Evolutionary conservation across 1,284 basidiomycete species (phyloP).

Genomic region (Ceratobasidium theobromae): DNA sequence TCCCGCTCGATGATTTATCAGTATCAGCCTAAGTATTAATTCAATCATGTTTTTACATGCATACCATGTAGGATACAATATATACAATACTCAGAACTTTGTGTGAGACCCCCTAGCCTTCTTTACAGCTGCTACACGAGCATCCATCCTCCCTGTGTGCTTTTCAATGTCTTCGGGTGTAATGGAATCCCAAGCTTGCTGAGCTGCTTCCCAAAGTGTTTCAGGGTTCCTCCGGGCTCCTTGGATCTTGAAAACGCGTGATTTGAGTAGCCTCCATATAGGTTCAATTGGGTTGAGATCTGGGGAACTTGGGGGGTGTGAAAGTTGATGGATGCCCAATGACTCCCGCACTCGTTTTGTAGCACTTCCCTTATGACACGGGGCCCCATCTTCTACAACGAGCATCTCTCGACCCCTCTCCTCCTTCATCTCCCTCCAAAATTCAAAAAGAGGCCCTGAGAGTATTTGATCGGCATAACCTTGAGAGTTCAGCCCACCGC

Average conservation of each 20-base stretch:
- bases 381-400: constrained; percentile 14
- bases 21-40: no score
- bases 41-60: background rate
- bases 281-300: constrained; percentile 25
- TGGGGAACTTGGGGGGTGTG: constrained; percentile 3
- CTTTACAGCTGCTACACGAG: constrained; percentile 4
- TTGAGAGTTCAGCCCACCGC: background rate
- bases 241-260: background rate
- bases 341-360: background rate
- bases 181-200: constrained; percentile 7
- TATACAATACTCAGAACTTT: background rate
- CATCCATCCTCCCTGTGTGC: constrained; percentile 4
- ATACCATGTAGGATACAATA: background rate
- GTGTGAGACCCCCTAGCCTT: constrained; percentile 2
- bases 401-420: background rate
- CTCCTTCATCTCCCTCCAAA: background rate
- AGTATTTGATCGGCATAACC: constrained; percentile 16
- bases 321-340: background rate
- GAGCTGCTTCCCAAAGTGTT: background rate
- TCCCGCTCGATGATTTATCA: no score
- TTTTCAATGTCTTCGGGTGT: background rate
- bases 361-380: background rate
- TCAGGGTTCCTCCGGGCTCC: background rate
- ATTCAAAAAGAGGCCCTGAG: background rate
- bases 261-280: constrained; percentile 8